phyloP scores from a whole-genome alignment of 805 yeast species.

The Wickerhamomyces xylosicus region DNA sequence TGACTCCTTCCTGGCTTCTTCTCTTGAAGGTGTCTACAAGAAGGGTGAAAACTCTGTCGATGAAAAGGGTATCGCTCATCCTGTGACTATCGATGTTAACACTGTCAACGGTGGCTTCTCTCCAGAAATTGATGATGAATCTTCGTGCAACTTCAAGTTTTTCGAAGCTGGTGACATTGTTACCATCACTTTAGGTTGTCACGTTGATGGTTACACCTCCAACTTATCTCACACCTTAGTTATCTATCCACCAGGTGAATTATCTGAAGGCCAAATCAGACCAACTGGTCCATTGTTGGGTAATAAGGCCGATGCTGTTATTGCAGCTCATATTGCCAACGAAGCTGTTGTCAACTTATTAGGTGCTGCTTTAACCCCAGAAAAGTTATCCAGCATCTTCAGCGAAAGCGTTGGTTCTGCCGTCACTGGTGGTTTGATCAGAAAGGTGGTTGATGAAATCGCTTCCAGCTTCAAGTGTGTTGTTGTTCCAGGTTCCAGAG shows the following conservation, averaged over 20 bases:
- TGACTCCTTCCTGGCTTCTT: conserved; percentile 59
- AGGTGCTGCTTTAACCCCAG: conserved; percentile 66
- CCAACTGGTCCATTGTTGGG: conserved; percentile 81
- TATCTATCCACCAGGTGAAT: conserved; percentile 58
- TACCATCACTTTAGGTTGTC: conserved; percentile 79
- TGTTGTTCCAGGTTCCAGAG: conserved; percentile 87
- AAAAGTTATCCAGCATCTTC: conserved; percentile 52
- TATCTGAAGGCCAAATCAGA: conserved; percentile 22
- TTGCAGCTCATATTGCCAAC: conserved; percentile 82
- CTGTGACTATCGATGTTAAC: conserved; percentile 82
- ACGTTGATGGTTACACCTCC: conserved; percentile 91
- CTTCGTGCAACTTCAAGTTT: conserved; percentile 22
- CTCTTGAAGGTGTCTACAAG: conserved; percentile 51
- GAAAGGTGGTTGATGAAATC: conserved; percentile 72
- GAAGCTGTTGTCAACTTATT: conserved; percentile 76
- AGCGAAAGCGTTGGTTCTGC: conserved; percentile 18
- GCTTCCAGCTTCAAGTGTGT: conserved; percentile 77
- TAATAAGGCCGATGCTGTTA: conserved; percentile 75
- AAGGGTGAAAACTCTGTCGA: conserved; percentile 39
- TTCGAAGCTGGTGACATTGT: conserved; percentile 76
- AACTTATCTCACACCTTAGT: conserved; percentile 80
- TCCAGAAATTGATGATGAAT: conserved; percentile 69
- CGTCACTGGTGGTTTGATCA: conserved; percentile 62
- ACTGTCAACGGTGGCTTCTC: conserved; percentile 71
- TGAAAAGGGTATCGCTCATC: conserved; percentile 89